phyloP scores from a whole-genome alignment of 2,329 filamentous ascomycete species.

The Clonostachys byssicola region DNA sequence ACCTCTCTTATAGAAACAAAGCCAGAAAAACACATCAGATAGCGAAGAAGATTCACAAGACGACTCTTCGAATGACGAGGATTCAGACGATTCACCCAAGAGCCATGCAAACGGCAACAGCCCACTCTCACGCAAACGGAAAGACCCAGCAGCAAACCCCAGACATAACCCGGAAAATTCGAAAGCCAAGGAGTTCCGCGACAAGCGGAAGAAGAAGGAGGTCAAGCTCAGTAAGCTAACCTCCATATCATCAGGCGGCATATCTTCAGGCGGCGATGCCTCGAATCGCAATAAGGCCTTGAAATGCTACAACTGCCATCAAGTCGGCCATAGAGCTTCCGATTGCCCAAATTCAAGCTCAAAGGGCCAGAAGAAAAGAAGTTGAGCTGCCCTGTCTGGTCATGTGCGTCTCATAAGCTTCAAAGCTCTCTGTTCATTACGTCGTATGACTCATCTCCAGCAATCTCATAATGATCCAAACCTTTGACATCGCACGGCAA shows the following conservation, averaged over 20 bases:
- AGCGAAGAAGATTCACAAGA: conserved; percentile 10
- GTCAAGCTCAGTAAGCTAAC: conserved; percentile 60
- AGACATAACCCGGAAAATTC: conserved; percentile 15
- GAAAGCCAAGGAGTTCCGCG: conserved; percentile 44
- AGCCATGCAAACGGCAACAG: too few relatives aligned
- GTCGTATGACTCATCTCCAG: too few relatives aligned
- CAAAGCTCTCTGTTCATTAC: too few relatives aligned
- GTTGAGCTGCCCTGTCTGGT: too few relatives aligned
- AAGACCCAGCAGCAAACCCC: conserved; percentile 1
- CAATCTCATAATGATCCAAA: too few relatives aligned
- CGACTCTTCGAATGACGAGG: conserved; percentile 1
- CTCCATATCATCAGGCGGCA: conserved; percentile 47
- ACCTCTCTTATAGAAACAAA: too few relatives aligned
- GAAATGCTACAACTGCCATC: conserved; percentile 58
- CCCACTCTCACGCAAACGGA: too few relatives aligned
- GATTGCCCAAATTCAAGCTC: conserved; percentile 42
- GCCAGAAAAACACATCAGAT: conserved; percentile 10
- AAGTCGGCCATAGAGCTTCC: conserved; percentile 53
- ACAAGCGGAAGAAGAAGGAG: conserved; percentile 60
- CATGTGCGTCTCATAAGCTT: too few relatives aligned
- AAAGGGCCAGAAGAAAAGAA: conserved; percentile 1
- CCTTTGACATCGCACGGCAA: too few relatives aligned
- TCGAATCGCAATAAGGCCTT: conserved; percentile 14
- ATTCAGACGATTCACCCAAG: conserved; percentile 1
- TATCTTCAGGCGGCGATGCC: conserved; percentile 15